phyloP scores from a whole-genome alignment of 2,329 filamentous ascomycete species.

The Paradendryphiella salina region DNA sequence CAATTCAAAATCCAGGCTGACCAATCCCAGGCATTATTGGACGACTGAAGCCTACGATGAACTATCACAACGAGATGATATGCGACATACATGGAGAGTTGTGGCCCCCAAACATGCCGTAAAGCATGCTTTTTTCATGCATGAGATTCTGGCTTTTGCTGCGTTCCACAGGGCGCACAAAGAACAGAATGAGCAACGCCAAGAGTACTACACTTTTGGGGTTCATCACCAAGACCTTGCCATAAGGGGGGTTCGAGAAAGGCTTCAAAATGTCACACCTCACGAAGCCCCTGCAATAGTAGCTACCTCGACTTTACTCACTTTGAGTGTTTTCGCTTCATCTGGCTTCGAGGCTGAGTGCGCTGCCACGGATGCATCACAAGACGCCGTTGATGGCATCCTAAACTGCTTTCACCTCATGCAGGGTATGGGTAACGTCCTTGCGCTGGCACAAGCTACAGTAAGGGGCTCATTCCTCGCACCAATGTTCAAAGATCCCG shows the following conservation, averaged over 20 bases:
- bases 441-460: conserved; percentile 23
- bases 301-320: conserved; percentile 38
- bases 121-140: conserved; percentile 44
- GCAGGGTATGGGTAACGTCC: conserved; percentile 41
- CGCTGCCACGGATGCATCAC: conserved; percentile 8
- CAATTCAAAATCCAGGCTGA: conserved; percentile 1
- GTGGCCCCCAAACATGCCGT: conserved; percentile 44
- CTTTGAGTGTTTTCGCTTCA: conserved; percentile 39
- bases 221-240: conserved; percentile 46
- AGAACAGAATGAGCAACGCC: conserved; percentile 26
- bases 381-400: conserved; percentile 36
- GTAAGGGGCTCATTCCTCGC: conserved; percentile 33
- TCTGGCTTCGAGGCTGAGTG: conserved; percentile 30
- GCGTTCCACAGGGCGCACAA: conserved; percentile 46
- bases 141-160: conserved; percentile 49
- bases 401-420: conserved; percentile 43
- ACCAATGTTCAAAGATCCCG: conserved; percentile 25
- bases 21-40: conserved; percentile 41
- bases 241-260: conserved; percentile 37
- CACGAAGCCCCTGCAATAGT: conserved; percentile 40
- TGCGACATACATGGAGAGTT: conserved; percentile 40
- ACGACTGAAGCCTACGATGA: conserved; percentile 31
- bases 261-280: conserved; percentile 33
- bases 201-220: conserved; percentile 39
- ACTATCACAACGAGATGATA: conserved; percentile 32